These are phyloP conservation scores for Ottelia alismoides DNA, from an alignment of 106 monocot genomes.

Conservation along the genomic window DNA sequence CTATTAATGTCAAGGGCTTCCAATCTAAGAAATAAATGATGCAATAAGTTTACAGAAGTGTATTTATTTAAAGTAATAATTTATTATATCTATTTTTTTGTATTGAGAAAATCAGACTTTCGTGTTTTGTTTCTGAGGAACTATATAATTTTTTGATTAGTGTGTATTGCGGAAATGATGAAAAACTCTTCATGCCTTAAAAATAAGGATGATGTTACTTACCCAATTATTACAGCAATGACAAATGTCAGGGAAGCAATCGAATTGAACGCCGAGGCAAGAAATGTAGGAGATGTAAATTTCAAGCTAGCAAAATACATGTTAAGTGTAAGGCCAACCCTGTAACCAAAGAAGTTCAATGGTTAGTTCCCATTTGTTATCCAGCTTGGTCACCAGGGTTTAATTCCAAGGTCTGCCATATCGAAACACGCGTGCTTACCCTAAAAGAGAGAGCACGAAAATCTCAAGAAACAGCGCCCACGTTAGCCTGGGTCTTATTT, in stretches of 20 bases:
- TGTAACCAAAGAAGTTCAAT: conserved; percentile 12
- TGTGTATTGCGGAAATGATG: too few relatives aligned
- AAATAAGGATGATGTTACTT: neutral
- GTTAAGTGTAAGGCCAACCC: conserved; percentile 72
- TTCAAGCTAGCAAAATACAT: conserved; percentile 88
- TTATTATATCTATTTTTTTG: too few relatives aligned
- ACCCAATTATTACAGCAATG: conserved; percentile 70
- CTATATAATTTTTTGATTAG: too few relatives aligned
- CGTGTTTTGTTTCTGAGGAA: too few relatives aligned
- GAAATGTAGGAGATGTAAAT: conserved; percentile 73
- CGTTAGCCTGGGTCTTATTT: conserved; percentile 74
- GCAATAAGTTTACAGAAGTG: too few relatives aligned
- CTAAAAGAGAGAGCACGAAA: conserved; percentile 68
- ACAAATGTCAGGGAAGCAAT: conserved; percentile 79
- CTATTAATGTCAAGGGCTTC: conserved; percentile 50
- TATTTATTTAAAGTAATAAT: too few relatives aligned
- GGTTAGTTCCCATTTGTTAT: neutral
- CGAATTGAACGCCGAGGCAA: conserved; percentile 79
- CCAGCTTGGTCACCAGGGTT: neutral
- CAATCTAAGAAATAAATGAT: too few relatives aligned
- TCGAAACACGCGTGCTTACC: conserved; percentile 21
- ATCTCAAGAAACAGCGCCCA: conserved; percentile 74
- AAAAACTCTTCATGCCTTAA: too few relatives aligned
- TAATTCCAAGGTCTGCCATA: neutral
- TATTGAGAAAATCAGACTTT: too few relatives aligned